Base-by-base conservation (phyloP, 2,329 filamentous ascomycete species). In the Fusarium nematophilum region DNA sequence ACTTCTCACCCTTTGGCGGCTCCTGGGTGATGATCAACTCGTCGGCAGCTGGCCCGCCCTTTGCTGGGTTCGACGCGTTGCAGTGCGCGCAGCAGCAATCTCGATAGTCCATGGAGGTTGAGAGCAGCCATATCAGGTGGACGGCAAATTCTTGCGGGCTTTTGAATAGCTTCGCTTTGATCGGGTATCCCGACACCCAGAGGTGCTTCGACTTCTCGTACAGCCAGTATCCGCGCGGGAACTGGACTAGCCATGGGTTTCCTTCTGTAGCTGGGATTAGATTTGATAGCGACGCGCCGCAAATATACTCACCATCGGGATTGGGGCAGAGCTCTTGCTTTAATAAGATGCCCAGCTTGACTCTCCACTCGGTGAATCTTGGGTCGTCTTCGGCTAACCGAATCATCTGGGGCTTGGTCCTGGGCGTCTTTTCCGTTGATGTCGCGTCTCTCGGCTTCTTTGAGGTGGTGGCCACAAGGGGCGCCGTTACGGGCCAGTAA, bases 31-130 rank as follows among this genome's bases (percentile, higher is more conserved):
- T 59, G 39, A 60, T 47, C 26, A 69, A 63, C 3, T 53, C 74
- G 3, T 77, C 75, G 9, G 49, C 33, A 42, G 58, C 44, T 5
- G 49, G 14, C 4, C 59, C 42, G 7, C 62, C 62, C 47, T 70
- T 76, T 15, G 65, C 38, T 9, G 61, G 51, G 26, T 43, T 72
- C 7, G 71, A 66, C 5, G 71, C 59, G 50, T 79, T 80, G 69
- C 82, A 84, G 40, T 82, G 77, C 10, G 80, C 75, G 58, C 82
- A 85, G 45, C 79, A 81, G 67, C 82, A 85, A 57, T 83, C 79
- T 37, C 66, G 74, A 39, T 81, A 79, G 63, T 82, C 78, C 55
- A 70, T 73, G 11, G 81, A 83, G 13, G 71, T 66, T 25, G 81
- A 81, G 7, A 81, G 71, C 3, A 85, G 76, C 81, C 82, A 85